Percentiles rank a stretch among this genome's conserved stretches.
Conservation (phyloP, 2,329 filamentous ascomycete species). For the Madurella fahalii region DNA sequence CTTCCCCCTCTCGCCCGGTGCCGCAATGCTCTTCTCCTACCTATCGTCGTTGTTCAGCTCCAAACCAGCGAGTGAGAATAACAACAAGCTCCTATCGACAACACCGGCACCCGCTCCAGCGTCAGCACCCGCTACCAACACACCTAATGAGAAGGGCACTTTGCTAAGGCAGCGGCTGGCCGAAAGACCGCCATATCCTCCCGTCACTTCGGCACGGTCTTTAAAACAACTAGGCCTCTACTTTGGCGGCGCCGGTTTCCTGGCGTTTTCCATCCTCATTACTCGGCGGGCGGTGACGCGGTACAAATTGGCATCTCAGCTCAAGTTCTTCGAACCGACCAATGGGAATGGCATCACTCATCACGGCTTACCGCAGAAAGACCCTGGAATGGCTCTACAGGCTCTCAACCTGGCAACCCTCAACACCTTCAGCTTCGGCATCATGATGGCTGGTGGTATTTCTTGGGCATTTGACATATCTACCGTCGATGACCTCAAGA, state of each 20-base stretch:
- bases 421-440: conserved; percentile 71
- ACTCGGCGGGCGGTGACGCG: conserved; percentile 66
- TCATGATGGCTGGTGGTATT: conserved; percentile 69
- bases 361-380: conserved; percentile 39
- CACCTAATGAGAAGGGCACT: background rate
- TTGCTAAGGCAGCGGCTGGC: background rate
- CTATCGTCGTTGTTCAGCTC: background rate
- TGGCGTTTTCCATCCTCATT: conserved; percentile 66
- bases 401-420: conserved; percentile 83
- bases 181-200: conserved; percentile 6
- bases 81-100: background rate
- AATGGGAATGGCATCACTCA: conserved; percentile 36
- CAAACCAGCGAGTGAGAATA: background rate
- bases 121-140: background rate
- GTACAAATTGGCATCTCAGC: conserved; percentile 57
- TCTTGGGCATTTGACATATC: conserved; percentile 76
- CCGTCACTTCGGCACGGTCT: conserved; percentile 44
- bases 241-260: conserved; percentile 70
- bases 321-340: conserved; percentile 68
- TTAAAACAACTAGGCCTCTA: conserved; percentile 65
- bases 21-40: background rate
- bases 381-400: conserved; percentile 70
- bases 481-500: conserved; percentile 60
- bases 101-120: background rate
- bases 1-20: too few species aligned